A percentile compares a stretch with the other conserved stretches of the same genome.
phyloP scores from a whole-genome alignment of 257 asterid genomes.

The Paraleonurus japonicus region DNA sequence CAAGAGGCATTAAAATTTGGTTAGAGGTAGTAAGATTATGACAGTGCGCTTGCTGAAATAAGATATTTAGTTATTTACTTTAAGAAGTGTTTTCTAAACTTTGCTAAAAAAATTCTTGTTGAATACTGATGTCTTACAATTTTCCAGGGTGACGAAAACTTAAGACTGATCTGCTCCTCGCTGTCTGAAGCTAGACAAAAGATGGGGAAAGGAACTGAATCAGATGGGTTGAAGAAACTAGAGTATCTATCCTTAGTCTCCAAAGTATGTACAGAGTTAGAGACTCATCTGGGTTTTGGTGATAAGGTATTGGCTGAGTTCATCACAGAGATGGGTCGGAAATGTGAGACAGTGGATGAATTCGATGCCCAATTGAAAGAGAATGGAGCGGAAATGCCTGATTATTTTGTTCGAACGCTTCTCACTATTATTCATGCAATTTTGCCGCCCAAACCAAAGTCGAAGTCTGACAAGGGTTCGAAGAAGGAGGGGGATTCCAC shows the following conservation, averaged over 20 bases:
- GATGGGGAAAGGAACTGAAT: constrained; percentile 44
- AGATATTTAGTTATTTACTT: no score
- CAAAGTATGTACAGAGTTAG: constrained; percentile 80
- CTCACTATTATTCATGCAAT: constrained; percentile 85
- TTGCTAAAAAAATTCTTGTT: background rate
- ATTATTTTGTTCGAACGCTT: constrained; percentile 77
- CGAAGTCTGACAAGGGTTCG: constrained; percentile 37
- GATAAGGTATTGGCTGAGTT: constrained; percentile 82
- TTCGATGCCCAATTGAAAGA: constrained; percentile 65
- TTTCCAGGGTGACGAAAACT: background rate
- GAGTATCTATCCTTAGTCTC: constrained; percentile 80
- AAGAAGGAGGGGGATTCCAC: constrained; percentile 41
- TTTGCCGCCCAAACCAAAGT: constrained; percentile 55
- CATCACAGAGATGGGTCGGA: constrained; percentile 70
- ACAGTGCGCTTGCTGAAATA: no score
- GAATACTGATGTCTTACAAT: background rate
- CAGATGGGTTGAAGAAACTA: constrained; percentile 57
- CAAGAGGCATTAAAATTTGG: no score
- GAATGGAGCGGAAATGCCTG: constrained; percentile 81
- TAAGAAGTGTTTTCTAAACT: background rate
- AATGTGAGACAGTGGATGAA: constrained; percentile 50
- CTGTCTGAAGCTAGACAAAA: background rate
- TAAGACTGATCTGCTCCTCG: no score
- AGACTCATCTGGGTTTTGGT: constrained; percentile 64
- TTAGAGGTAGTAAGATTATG: no score